A percentile compares a stretch with the other conserved stretches of the same genome.
These are phyloP conservation scores for Arabis hirsuta DNA, from an alignment of 345 rosid genomes.

Conservation along the genomic window DNA sequence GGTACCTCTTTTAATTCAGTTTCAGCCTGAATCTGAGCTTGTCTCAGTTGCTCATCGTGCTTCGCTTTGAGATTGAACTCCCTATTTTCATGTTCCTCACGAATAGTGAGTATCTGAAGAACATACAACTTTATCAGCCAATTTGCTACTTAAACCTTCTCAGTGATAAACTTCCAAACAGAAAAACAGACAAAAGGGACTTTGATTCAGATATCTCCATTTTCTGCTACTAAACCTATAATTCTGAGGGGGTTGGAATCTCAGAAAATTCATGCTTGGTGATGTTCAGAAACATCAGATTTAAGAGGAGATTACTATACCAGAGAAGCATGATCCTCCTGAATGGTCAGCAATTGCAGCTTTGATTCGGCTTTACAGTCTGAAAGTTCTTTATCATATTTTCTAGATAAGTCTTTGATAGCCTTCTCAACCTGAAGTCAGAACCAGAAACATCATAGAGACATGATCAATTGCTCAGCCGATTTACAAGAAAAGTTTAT, in stretches of 20 bases:
- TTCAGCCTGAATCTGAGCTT: slow-evolving; percentile 69
- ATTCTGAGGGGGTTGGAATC: not conserved
- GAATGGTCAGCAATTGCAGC: slow-evolving; percentile 49
- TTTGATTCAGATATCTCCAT: not conserved
- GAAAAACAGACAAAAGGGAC: not conserved
- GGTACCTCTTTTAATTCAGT: slow-evolving; percentile 69
- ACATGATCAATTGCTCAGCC: slow-evolving; percentile 21
- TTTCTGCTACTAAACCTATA: not conserved
- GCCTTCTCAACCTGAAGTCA: slow-evolving; percentile 61
- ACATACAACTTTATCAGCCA: slow-evolving; percentile 44
- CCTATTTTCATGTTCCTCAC: slow-evolving; percentile 61
- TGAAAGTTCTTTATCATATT: slow-evolving; percentile 56
- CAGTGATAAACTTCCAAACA: slow-evolving; percentile 8
- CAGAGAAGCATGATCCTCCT: slow-evolving; percentile 73
- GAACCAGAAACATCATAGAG: slow-evolving; percentile 26
- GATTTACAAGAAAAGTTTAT: slow-evolving; percentile 30
- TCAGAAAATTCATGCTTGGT: slow-evolving; percentile 50
- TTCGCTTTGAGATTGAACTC: slow-evolving; percentile 65
- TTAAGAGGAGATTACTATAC: slow-evolving; percentile 45
- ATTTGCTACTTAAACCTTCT: slow-evolving; percentile 7
- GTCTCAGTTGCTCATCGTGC: slow-evolving; percentile 68
- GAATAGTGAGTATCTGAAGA: slow-evolving; percentile 55
- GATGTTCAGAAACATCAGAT: slow-evolving; percentile 23
- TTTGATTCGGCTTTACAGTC: slow-evolving; percentile 66
- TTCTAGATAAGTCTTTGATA: slow-evolving; percentile 56